These are phyloP conservation scores for Aspergillus sp. DNA, from an alignment of 2,329 filamentous ascomycete species.

Conservation along the genomic window DNA sequence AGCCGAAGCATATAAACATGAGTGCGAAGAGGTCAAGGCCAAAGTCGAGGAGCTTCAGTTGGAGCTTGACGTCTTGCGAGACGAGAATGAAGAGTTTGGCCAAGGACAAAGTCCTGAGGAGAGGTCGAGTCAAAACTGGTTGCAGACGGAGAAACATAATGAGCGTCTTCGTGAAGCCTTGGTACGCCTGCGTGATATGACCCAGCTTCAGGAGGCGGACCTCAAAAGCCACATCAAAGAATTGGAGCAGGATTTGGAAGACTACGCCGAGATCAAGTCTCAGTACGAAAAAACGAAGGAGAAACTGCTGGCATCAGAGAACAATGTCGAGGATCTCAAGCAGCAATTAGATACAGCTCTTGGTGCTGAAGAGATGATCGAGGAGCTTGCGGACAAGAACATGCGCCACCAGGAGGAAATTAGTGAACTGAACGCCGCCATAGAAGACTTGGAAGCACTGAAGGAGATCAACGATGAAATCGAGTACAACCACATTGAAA, in stretches of 20 bases:
- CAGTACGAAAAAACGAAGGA: slow-evolving; percentile 63
- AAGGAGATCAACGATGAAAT: slow-evolving; percentile 93
- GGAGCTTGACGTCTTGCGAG: slow-evolving; percentile 75
- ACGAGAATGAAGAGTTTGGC: slow-evolving; percentile 77
- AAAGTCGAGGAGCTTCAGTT: slow-evolving; percentile 77
- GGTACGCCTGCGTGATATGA: slow-evolving; percentile 74
- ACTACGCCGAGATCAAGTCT: slow-evolving; percentile 58
- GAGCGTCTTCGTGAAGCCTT: slow-evolving; percentile 80
- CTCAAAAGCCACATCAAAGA: slow-evolving; percentile 65
- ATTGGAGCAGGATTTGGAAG: slow-evolving; percentile 64
- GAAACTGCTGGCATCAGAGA: slow-evolving; percentile 63
- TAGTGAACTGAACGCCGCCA: slow-evolving; percentile 68
- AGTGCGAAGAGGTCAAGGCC: slow-evolving; percentile 67
- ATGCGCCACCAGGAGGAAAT: slow-evolving; percentile 75
- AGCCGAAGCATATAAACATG: slow-evolving; percentile 70
- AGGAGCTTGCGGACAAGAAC: slow-evolving; percentile 81
- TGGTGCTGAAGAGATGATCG: slow-evolving; percentile 87
- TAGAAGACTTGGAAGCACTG: slow-evolving; percentile 80
- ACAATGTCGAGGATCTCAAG: slow-evolving; percentile 72
- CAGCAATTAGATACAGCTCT: slow-evolving; percentile 85
- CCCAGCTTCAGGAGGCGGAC: slow-evolving; percentile 74
- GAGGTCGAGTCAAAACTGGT: slow-evolving; percentile 73
- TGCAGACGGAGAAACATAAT: slow-evolving; percentile 86
- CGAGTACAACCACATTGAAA: slow-evolving; percentile 84
- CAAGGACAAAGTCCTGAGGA: slow-evolving; percentile 85